phyloP scores from a whole-genome alignment of 2,329 filamentous ascomycete species.

The Alternaria triticimaculans region DNA sequence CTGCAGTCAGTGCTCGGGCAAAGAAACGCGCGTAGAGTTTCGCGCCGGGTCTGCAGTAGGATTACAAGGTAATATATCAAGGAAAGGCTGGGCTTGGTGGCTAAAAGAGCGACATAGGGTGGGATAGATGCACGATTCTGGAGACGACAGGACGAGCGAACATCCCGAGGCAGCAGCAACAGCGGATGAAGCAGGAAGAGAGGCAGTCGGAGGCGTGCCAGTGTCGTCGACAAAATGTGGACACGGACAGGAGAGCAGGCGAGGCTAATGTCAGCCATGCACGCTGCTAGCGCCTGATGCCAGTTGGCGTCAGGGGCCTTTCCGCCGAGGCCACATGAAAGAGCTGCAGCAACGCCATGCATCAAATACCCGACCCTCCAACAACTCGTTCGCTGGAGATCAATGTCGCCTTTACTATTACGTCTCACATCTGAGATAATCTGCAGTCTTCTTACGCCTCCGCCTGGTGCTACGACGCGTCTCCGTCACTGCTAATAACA shows the following conservation, averaged over 20 bases:
- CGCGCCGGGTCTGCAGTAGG: conserved; percentile 27
- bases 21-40: conserved; percentile 19
- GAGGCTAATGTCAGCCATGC: conserved; percentile 14
- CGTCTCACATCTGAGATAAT: too few species aligned
- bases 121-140: conserved; percentile 32
- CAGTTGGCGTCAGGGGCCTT: conserved; percentile 16
- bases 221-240: conserved; percentile 24
- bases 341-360: conserved; percentile 8
- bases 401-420: too few species aligned
- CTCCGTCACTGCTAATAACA: conserved; percentile 8
- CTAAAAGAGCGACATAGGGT: conserved; percentile 50
- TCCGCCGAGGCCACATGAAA: conserved; percentile 11
- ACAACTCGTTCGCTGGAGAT: background rate
- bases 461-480: conserved; percentile 14
- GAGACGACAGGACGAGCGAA: conserved; percentile 37
- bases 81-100: conserved; percentile 37
- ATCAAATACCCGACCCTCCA: background rate
- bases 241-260: conserved; percentile 18
- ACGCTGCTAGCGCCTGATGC: conserved; percentile 3
- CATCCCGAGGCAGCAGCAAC: conserved; percentile 43
- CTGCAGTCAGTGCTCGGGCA: conserved; percentile 8
- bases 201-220: conserved; percentile 24
- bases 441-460: background rate
- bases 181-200: conserved; percentile 23
- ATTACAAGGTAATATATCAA: conserved; percentile 43